These are phyloP conservation scores for Punica granatum DNA, from an alignment of 345 rosid species.

Conservation along the genomic window DNA sequence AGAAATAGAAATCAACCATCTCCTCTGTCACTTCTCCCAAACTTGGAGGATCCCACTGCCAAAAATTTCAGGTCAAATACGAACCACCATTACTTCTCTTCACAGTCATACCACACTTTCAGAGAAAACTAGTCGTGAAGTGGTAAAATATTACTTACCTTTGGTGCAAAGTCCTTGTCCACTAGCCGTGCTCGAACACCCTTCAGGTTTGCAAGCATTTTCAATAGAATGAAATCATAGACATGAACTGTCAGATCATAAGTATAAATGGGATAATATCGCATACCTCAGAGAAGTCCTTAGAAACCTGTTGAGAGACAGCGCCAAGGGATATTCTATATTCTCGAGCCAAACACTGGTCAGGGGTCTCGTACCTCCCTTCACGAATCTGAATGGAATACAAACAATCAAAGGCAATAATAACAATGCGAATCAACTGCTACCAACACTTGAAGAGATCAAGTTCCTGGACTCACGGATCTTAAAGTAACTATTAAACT, in stretches of 20 bases:
- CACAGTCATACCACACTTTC: neutral
- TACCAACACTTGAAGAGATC: neutral
- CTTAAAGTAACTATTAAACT: slow-evolving; percentile 75
- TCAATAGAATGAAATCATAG: neutral
- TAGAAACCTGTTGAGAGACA: slow-evolving; percentile 51
- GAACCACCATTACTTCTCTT: neutral
- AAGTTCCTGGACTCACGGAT: slow-evolving; percentile 46
- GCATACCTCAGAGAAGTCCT: slow-evolving; percentile 74
- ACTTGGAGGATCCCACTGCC: slow-evolving; percentile 65
- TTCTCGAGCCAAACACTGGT: slow-evolving; percentile 80
- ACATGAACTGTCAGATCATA: neutral
- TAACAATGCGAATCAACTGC: neutral
- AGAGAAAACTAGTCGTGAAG: neutral
- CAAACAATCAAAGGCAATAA: slow-evolving; percentile 2
- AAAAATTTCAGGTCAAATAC: neutral
- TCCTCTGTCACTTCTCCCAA: slow-evolving; percentile 45
- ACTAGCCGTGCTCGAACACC: slow-evolving; percentile 75
- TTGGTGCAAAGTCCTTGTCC: slow-evolving; percentile 88
- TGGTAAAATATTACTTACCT: slow-evolving; percentile 30
- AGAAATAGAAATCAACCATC: slow-evolving; percentile 49
- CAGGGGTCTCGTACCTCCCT: slow-evolving; percentile 85
- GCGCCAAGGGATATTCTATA: slow-evolving; percentile 53
- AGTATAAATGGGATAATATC: neutral
- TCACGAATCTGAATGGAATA: slow-evolving; percentile 52
- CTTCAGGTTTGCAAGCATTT: slow-evolving; percentile 17